Conservation (phyloP, 2,329 filamentous ascomycete genomes). For the Aspergillus aculeatus region DNA sequence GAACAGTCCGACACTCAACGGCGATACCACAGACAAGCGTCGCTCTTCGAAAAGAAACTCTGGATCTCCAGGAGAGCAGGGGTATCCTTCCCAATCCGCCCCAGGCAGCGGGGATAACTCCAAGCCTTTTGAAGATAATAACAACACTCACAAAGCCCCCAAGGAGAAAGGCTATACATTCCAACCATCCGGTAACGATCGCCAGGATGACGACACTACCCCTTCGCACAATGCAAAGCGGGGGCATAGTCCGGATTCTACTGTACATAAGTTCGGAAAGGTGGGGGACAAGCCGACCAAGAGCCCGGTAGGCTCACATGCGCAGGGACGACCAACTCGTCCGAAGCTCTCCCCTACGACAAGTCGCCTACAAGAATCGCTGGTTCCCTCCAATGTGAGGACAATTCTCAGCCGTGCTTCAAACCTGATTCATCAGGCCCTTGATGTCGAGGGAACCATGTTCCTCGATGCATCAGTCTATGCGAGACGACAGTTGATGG, state of each 20-base stretch:
- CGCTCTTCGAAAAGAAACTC: not conserved
- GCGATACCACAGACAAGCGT: not conserved
- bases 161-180: not conserved
- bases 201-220: not conserved
- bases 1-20: not conserved
- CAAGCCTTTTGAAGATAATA: not conserved
- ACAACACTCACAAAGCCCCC: not conserved
- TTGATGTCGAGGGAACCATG: conserved; percentile 22
- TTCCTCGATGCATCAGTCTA: conserved; percentile 22
- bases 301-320: not conserved
- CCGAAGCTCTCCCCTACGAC: conserved; percentile 19
- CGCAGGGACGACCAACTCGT: not conserved
- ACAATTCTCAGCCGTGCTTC: conserved; percentile 19
- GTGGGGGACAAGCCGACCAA: not conserved
- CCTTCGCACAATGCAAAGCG: not conserved
- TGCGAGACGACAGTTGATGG: conserved; percentile 18
- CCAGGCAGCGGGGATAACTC: not conserved
- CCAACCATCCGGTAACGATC: not conserved
- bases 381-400: conserved; percentile 17
- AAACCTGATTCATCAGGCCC: conserved; percentile 19
- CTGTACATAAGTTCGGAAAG: conserved; percentile 14
- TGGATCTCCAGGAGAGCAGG: not conserved
- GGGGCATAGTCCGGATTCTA: conserved; percentile 1
- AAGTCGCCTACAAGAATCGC: conserved; percentile 14
- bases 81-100: not conserved